These are phyloP conservation scores for Boletus sensibilis DNA, from an alignment of 768 basidiomycete species.

Conservation along the genomic window DNA sequence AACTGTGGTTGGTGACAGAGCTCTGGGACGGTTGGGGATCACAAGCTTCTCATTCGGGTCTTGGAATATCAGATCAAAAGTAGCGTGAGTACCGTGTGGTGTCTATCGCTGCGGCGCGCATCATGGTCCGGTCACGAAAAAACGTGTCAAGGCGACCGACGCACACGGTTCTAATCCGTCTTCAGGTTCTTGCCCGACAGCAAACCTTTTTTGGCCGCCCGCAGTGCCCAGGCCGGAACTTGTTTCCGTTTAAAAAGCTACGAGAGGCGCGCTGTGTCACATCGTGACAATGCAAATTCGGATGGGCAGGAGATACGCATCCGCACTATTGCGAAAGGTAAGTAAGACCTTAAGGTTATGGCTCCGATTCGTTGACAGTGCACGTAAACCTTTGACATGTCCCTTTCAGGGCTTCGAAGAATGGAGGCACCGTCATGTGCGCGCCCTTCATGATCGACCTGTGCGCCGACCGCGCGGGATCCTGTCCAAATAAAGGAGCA, in stretches of 20 bases:
- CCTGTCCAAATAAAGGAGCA: background rate
- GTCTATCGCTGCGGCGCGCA: constrained; percentile 2
- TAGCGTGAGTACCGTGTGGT: constrained; percentile 1
- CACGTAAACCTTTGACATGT: background rate
- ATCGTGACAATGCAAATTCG: constrained; percentile 4
- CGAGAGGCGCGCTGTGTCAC: background rate
- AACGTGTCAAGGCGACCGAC: constrained; percentile 23
- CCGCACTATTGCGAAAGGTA: background rate
- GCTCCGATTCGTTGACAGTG: constrained; percentile 1
- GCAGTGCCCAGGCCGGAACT: constrained; percentile 8
- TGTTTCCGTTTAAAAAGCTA: background rate
- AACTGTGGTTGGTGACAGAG: background rate
- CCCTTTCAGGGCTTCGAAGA: constrained; percentile 6
- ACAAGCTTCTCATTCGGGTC: background rate
- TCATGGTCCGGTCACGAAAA: background rate
- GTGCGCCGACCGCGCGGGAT: background rate
- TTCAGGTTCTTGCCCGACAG: background rate
- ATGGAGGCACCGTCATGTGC: constrained; percentile 18
- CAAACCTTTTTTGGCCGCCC: background rate
- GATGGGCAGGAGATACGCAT: background rate
- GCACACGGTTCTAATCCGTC: background rate
- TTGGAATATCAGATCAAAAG: background rate
- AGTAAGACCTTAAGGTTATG: background rate
- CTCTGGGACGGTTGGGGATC: too few species aligned
- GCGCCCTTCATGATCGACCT: constrained; percentile 26